Evolutionary conservation across 164 flowering plant genomes (phyloP).

Genomic region (Magnolia officinalis): DNA sequence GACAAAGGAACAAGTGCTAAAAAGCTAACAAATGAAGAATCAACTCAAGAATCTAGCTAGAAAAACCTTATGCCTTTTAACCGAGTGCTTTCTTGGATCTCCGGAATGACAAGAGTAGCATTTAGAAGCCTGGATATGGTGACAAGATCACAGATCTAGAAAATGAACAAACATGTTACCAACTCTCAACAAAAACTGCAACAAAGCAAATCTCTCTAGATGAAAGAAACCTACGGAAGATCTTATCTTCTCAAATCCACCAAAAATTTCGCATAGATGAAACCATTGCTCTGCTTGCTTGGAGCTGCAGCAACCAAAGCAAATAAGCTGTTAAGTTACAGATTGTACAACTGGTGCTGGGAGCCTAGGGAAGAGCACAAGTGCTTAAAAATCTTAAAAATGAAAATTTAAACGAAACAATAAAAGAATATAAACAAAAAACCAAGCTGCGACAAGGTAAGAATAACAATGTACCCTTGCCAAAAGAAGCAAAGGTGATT

Average conservation of each 20-base stretch:
- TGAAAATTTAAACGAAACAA: not conserved
- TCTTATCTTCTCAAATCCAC: conserved; percentile 89
- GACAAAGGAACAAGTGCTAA: not conserved
- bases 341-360: not conserved
- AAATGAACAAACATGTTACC: conserved; percentile 42
- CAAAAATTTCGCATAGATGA: conserved; percentile 89
- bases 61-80: conserved; percentile 89
- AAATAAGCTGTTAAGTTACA: not conserved
- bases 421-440: not conserved
- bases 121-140: conserved; percentile 89
- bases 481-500: not conserved
- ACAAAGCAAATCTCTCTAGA: conserved; percentile 3
- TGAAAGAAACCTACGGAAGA: conserved; percentile 54
- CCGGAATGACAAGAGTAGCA: conserved; percentile 97
- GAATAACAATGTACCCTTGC: not conserved
- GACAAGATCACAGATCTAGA: conserved; percentile 96
- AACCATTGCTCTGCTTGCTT: conserved; percentile 58
- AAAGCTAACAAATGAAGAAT: not conserved
- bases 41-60: not conserved
- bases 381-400: not conserved
- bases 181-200: conserved; percentile 21
- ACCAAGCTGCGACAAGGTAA: not conserved
- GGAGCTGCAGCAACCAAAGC: conserved; percentile 49
- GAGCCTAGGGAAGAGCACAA: not conserved
- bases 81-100: conserved; percentile 77